Percentiles rank a stretch among this genome's conserved stretches.
phyloP scores from a whole-genome alignment of 805 yeast genomes.

The Candida adriatica region DNA sequence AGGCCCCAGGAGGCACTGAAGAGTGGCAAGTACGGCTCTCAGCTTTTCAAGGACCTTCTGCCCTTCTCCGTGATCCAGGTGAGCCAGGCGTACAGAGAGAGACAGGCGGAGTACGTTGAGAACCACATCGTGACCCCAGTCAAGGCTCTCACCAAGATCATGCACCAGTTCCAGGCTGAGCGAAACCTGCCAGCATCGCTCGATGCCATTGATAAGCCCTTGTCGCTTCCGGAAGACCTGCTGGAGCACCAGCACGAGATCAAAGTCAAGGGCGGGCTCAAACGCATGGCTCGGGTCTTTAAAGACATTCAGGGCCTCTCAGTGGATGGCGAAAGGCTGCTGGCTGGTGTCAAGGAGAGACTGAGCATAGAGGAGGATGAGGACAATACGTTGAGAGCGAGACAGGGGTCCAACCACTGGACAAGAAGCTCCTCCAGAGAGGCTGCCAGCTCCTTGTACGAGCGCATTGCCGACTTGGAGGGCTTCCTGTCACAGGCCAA shows the following conservation, averaged over 20 bases:
- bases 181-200: slow-evolving; percentile 54
- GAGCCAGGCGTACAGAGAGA: slow-evolving; percentile 60
- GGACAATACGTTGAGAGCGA: slow-evolving; percentile 43
- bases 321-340: slow-evolving; percentile 31
- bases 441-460: slow-evolving; percentile 34
- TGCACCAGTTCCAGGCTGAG: slow-evolving; percentile 38
- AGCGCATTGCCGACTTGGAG: slow-evolving; percentile 37
- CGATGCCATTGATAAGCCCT: slow-evolving; percentile 50
- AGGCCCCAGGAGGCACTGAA: slow-evolving; percentile 24
- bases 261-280: slow-evolving; percentile 44
- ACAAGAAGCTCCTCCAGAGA: slow-evolving; percentile 38
- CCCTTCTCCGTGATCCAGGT: slow-evolving; percentile 64
- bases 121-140: slow-evolving; percentile 43
- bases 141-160: slow-evolving; percentile 35
- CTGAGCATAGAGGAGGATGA: slow-evolving; percentile 47
- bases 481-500: slow-evolving; percentile 50
- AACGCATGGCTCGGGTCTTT: slow-evolving; percentile 34
- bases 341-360: slow-evolving; percentile 40
- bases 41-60: slow-evolving; percentile 52
- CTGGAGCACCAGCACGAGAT: slow-evolving; percentile 50
- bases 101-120: slow-evolving; percentile 48
- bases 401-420: slow-evolving; percentile 53
- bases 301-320: slow-evolving; percentile 40
- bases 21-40: slow-evolving; percentile 18
- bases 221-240: slow-evolving; percentile 50